These are phyloP conservation scores for Pythium phragmitis DNA, from an alignment of 352 stramenopile genomes.

Conservation along the genomic window DNA sequence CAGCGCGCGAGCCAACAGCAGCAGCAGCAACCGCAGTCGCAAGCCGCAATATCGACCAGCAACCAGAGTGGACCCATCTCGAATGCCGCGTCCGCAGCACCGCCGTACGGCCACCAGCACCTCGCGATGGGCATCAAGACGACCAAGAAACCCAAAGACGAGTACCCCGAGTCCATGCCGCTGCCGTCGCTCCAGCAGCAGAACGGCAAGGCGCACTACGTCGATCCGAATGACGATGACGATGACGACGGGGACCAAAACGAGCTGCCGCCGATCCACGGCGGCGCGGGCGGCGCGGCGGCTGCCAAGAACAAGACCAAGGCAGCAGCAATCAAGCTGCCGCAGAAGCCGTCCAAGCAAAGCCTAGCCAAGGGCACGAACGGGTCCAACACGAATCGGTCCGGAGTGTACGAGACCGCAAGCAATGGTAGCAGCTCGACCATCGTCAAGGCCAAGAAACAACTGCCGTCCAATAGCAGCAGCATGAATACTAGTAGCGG, in stretches of 20 bases:
- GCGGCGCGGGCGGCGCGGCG: slow-evolving; percentile 16
- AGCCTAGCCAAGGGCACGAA: slow-evolving; percentile 7
- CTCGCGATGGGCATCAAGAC: slow-evolving; percentile 39
- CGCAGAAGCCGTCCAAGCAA: slow-evolving; percentile 16
- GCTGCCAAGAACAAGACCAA: slow-evolving; percentile 23
- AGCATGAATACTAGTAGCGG: neutral
- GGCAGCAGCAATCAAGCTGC: slow-evolving; percentile 4
- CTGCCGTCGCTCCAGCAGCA: slow-evolving; percentile 51
- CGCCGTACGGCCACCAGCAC: slow-evolving; percentile 30
- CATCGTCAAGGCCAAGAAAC: slow-evolving; percentile 12
- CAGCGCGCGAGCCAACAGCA: slow-evolving; percentile 36
- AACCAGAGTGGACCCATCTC: neutral
- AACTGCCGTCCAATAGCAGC: neutral
- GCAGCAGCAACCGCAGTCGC: slow-evolving; percentile 4
- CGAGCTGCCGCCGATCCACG: slow-evolving; percentile 54
- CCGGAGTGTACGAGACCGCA: slow-evolving; percentile 15
- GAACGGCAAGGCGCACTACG: slow-evolving; percentile 17
- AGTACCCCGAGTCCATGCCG: slow-evolving; percentile 46
- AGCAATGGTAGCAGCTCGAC: neutral
- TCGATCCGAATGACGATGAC: slow-evolving; percentile 23
- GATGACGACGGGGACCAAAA: slow-evolving; percentile 38
- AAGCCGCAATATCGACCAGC: neutral
- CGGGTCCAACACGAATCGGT: slow-evolving; percentile 25
- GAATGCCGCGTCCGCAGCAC: neutral
- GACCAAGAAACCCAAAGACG: slow-evolving; percentile 43